These are phyloP conservation scores for Cercospora berteroae DNA, from an alignment of 2,329 filamentous ascomycete species.

Conservation along the genomic window DNA sequence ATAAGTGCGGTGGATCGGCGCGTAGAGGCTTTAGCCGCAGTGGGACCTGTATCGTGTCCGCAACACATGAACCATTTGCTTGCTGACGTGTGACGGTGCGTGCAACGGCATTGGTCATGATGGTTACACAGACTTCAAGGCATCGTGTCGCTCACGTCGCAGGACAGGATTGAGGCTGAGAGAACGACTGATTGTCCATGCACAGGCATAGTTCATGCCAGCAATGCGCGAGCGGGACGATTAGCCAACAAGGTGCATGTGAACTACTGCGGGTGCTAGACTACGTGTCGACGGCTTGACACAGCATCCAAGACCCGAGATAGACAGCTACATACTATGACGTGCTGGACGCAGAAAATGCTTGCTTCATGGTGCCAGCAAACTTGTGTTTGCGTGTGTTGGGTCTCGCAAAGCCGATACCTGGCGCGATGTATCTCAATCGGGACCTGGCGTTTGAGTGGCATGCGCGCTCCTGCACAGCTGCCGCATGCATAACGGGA, in stretches of 20 bases:
- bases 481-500: constrained; percentile 6
- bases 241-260: constrained; percentile 23
- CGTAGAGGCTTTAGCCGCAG: constrained; percentile 27
- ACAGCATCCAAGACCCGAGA: constrained; percentile 17
- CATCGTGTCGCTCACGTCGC: constrained; percentile 11
- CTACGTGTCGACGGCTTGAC: constrained; percentile 14
- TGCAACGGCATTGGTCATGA: constrained; percentile 15
- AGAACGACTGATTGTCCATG: constrained; percentile 16
- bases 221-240: constrained; percentile 15
- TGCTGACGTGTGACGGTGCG: constrained; percentile 9
- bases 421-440: constrained; percentile 6
- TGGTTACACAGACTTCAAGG: constrained; percentile 18
- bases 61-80: constrained; percentile 18
- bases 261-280: constrained; percentile 24
- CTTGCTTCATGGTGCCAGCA: constrained; percentile 18
- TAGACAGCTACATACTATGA: constrained; percentile 19
- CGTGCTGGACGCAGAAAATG: constrained; percentile 21
- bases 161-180: neutral
- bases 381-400: constrained; percentile 21
- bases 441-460: constrained; percentile 12
- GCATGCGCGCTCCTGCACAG: constrained; percentile 5
- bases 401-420: constrained; percentile 6
- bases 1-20: constrained; percentile 28
- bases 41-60: constrained; percentile 15
- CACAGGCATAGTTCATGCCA: constrained; percentile 27